These are phyloP conservation scores for Wickerhamomyces sp. DNA, from an alignment of 1,139 yeast genomes.

Conservation along the genomic window DNA sequence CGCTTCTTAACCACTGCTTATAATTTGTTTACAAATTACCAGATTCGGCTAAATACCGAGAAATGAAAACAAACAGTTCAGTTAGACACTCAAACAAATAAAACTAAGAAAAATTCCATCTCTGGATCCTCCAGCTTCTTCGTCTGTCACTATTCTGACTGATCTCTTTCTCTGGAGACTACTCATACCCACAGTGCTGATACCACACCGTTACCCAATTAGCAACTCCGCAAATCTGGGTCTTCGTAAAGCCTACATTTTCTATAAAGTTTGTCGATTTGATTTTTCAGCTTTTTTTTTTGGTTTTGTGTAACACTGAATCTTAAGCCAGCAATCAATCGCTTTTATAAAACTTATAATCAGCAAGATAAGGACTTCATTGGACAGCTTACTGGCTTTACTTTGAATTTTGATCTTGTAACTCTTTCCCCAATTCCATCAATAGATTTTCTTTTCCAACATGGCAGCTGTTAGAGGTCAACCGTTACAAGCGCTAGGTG, in stretches of 20 bases:
- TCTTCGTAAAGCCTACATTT: background rate
- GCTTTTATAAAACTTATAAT: background rate
- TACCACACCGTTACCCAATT: background rate
- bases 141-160: background rate
- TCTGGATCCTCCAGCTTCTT: background rate
- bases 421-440: background rate
- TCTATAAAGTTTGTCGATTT: background rate
- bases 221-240: background rate
- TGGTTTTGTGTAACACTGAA: background rate
- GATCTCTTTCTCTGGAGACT: background rate
- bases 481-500: slow-evolving; percentile 28
- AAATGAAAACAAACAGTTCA: slow-evolving; percentile 1
- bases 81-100: background rate
- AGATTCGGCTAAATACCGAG: background rate
- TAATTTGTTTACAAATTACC: slow-evolving; percentile 1
- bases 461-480: slow-evolving; percentile 28
- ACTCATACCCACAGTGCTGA: background rate
- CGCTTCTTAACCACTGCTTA: slow-evolving; percentile 2
- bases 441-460: background rate
- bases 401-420: too few species aligned
- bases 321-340: background rate
- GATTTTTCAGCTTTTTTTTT: background rate
- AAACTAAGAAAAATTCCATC: background rate
- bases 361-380: background rate
- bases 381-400: too few species aligned